phyloP scores from a whole-genome alignment of 805 yeast species.

The Spathaspora hagerdaliae region DNA sequence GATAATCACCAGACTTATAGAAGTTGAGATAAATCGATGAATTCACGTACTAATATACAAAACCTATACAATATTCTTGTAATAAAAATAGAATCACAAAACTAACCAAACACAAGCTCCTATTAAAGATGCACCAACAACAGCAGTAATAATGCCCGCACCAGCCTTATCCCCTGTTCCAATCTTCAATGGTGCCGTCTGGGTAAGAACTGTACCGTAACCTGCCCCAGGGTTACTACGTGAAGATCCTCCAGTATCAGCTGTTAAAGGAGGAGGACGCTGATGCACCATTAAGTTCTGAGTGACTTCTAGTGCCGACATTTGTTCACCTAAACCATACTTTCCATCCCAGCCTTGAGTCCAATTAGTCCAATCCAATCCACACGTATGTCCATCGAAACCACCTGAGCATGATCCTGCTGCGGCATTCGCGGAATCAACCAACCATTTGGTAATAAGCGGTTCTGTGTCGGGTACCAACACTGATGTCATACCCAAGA shows the following conservation, averaged over 20 bases:
- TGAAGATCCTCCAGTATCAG: constrained; percentile 66
- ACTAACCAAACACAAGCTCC: constrained; percentile 45
- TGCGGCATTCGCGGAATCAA: constrained; percentile 49
- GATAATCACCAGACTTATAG: no score
- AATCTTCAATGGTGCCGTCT: constrained; percentile 39
- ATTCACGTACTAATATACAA: not conserved
- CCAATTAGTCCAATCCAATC: constrained; percentile 55
- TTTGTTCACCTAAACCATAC: constrained; percentile 78
- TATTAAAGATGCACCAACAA: constrained; percentile 46
- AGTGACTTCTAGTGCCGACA: constrained; percentile 66
- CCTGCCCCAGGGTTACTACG: constrained; percentile 70
- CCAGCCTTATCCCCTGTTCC: constrained; percentile 71
- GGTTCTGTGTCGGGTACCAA: constrained; percentile 59
- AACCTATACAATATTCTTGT: not conserved
- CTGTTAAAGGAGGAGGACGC: constrained; percentile 59
- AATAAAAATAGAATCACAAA: constrained; percentile 13
- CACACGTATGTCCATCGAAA: constrained; percentile 72
- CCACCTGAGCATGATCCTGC: constrained; percentile 75
- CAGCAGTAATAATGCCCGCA: constrained; percentile 82
- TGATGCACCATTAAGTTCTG: constrained; percentile 40
- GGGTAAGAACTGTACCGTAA: constrained; percentile 34
- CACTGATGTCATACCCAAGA: constrained; percentile 68
- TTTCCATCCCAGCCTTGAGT: constrained; percentile 53
- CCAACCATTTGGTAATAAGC: constrained; percentile 42
- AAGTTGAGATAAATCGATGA: no score